phyloP scores from a whole-genome alignment of 2,329 filamentous ascomycete species.

The Metarhizium robertsii region DNA sequence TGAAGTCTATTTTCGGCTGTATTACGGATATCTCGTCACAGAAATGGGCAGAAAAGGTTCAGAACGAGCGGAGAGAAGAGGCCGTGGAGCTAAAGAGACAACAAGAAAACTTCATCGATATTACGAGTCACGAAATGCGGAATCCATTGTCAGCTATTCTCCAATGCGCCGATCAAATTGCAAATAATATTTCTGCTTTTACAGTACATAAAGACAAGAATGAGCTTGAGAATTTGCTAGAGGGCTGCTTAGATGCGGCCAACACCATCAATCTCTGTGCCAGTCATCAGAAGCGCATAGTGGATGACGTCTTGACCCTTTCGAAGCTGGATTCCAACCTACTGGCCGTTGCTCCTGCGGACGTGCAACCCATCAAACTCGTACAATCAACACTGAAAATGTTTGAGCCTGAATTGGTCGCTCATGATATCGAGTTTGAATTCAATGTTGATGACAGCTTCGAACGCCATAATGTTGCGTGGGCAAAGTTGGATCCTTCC shows the following conservation, averaged over 20 bases:
- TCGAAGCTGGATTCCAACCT: conserved; percentile 64
- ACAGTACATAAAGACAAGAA: conserved; percentile 26
- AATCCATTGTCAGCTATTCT: conserved; percentile 68
- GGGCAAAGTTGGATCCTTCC: conserved; percentile 68
- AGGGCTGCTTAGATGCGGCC: conserved; percentile 60
- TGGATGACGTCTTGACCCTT: conserved; percentile 57
- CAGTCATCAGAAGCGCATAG: conserved; percentile 66
- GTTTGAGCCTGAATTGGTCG: conserved; percentile 67
- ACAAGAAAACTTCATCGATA: conserved; percentile 64
- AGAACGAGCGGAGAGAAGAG: conserved; percentile 69
- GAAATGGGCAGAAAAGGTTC: conserved; percentile 75
- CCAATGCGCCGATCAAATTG: conserved; percentile 68
- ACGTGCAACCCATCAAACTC: conserved; percentile 58
- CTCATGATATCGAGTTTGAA: conserved; percentile 61
- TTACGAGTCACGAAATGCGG: conserved; percentile 67
- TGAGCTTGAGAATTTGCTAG: conserved; percentile 38
- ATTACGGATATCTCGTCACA: conserved; percentile 81
- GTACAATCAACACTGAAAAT: conserved; percentile 65
- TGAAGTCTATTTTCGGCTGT: conserved; percentile 70
- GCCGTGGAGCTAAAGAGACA: conserved; percentile 71
- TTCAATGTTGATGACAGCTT: conserved; percentile 63
- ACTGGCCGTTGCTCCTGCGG: conserved; percentile 59
- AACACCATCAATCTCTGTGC: conserved; percentile 74
- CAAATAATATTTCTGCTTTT: conserved; percentile 36
- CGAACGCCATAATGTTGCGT: conserved; percentile 53